phyloP scores from a whole-genome alignment of 176 grass and related monocot genomes.

The Poa annua region DNA sequence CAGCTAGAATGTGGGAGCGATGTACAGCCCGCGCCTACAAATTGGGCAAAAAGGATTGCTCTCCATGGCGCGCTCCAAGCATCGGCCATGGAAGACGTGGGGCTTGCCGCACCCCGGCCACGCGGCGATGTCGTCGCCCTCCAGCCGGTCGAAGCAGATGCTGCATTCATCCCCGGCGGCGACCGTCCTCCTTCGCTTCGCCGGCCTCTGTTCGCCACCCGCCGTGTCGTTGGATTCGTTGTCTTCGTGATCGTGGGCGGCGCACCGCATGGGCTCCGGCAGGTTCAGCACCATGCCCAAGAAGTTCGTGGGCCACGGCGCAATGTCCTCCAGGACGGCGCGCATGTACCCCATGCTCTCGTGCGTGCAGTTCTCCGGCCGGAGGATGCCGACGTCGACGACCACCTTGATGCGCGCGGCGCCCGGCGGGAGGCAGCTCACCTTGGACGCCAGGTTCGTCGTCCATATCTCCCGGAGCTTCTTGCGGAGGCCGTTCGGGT shows the following conservation, averaged over 20 bases:
- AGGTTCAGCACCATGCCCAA: conserved; percentile 16
- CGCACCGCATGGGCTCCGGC: conserved; percentile 17
- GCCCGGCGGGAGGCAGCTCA: background rate
- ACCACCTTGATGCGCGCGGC: background rate
- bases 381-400: conserved; percentile 42
- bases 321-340: background rate
- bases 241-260: background rate
- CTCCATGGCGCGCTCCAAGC: conserved; percentile 11
- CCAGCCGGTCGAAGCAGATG: conserved; percentile 16
- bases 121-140: conserved; percentile 1
- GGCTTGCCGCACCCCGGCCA: conserved; percentile 35
- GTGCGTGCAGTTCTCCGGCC: background rate
- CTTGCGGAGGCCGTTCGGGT: background rate
- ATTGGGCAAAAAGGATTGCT: background rate
- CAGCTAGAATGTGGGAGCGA: too few relatives aligned
- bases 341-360: conserved; percentile 28
- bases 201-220: too few relatives aligned
- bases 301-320: background rate
- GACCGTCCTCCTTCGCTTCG: conserved; percentile 25
- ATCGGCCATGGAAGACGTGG: conserved; percentile 44
- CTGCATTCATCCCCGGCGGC: conserved; percentile 16
- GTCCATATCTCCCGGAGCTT: conserved; percentile 27
- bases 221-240: background rate
- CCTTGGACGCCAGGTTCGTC: background rate
- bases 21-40: background rate